phyloP scores from a whole-genome alignment of 2,329 filamentous ascomycete species.

The Ascochyta viciae-villosae region DNA sequence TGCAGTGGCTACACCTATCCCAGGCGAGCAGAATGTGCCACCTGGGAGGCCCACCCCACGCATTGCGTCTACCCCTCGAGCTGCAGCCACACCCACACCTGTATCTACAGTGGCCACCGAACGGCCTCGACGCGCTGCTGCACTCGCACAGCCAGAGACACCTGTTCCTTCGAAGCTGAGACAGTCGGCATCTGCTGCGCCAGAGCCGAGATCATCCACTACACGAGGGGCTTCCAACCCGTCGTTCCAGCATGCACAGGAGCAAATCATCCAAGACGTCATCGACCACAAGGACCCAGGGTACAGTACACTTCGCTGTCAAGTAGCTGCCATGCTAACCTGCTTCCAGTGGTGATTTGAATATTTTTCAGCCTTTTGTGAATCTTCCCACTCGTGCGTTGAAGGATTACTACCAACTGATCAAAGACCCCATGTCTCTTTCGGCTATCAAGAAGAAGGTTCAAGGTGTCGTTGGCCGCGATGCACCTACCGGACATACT shows the following conservation, averaged over 20 bases:
- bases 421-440: slow-evolving; percentile 80
- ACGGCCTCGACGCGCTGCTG: slow-evolving; percentile 44
- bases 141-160: slow-evolving; percentile 34
- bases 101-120: slow-evolving; percentile 24
- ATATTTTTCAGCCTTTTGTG: slow-evolving; percentile 77
- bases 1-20: slow-evolving; percentile 76
- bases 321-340: slow-evolving; percentile 12
- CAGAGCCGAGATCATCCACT: slow-evolving; percentile 30
- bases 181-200: slow-evolving; percentile 36
- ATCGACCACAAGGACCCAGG: slow-evolving; percentile 68
- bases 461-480: slow-evolving; percentile 73
- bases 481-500: slow-evolving; percentile 64
- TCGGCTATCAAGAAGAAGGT: slow-evolving; percentile 79
- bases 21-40: slow-evolving; percentile 57
- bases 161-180: slow-evolving; percentile 44
- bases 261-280: slow-evolving; percentile 80
- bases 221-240: slow-evolving; percentile 45
- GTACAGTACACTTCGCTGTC: slow-evolving; percentile 19
- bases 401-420: slow-evolving; percentile 86
- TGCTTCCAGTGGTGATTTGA: slow-evolving; percentile 60
- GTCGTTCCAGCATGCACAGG: slow-evolving; percentile 85
- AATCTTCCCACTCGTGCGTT: slow-evolving; percentile 77
- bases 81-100: slow-evolving; percentile 33
- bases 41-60: slow-evolving; percentile 39
- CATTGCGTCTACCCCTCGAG: slow-evolving; percentile 34